Evolutionary conservation across 2,329 filamentous ascomycete species (phyloP).

Genomic region (Exserohilum rostratum): DNA sequence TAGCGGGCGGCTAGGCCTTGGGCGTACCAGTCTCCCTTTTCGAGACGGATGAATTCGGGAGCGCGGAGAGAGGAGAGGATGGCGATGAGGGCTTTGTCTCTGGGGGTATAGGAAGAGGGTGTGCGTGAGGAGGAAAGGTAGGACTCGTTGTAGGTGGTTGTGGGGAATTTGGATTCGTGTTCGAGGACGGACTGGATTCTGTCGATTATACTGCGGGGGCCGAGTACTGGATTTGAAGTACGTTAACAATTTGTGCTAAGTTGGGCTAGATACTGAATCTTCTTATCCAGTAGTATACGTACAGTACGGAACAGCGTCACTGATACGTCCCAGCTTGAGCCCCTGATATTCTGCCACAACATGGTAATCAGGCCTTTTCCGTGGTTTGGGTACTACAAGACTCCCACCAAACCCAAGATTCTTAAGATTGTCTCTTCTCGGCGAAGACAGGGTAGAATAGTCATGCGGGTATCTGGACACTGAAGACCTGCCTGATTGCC

Average conservation of each 20-base stretch:
- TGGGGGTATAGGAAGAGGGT: neutral
- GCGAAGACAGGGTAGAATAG: neutral
- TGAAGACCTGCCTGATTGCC: neutral
- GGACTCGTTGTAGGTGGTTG: neutral
- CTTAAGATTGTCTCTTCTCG: slow-evolving; percentile 1
- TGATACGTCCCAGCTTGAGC: slow-evolving; percentile 3
- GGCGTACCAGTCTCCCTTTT: slow-evolving; percentile 4
- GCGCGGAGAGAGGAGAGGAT: slow-evolving; percentile 1
- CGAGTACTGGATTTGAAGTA: slow-evolving; percentile 1
- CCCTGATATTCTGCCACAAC: slow-evolving; percentile 4
- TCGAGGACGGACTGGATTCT: slow-evolving; percentile 9
- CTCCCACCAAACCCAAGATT: neutral
- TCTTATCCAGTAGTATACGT: neutral
- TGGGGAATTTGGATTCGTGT: neutral
- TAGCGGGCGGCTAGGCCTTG: slow-evolving; percentile 3
- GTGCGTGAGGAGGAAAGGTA: too few species aligned
- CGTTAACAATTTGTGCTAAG: neutral
- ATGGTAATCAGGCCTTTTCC: neutral
- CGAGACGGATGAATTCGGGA: neutral
- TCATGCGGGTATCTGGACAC: neutral
- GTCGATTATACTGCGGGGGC: neutral
- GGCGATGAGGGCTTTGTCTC: slow-evolving; percentile 7
- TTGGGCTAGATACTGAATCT: too few species aligned
- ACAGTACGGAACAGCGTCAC: slow-evolving; percentile 11
- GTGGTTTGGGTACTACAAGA: slow-evolving; percentile 1